Percentiles rank a stretch among this genome's conserved stretches.
These are phyloP conservation scores for Pseudozyma flocculosa DNA, from an alignment of 1,284 basidiomycete species.

Conservation along the genomic window DNA sequence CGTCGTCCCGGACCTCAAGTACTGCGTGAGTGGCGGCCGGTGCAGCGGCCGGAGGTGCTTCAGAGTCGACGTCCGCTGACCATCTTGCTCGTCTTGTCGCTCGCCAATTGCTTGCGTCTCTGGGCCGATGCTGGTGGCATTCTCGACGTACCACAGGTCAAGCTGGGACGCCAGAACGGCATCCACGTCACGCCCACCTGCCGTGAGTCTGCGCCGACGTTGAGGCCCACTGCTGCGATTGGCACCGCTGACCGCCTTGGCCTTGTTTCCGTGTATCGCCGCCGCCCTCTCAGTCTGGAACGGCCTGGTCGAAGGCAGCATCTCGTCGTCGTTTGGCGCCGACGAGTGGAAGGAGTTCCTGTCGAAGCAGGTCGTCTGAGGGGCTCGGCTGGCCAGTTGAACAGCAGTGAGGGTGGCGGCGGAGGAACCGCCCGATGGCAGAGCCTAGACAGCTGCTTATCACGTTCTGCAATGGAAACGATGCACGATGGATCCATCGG, in stretches of 20 bases:
- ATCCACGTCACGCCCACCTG: conserved; percentile 89
- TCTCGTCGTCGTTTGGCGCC: conserved; percentile 80
- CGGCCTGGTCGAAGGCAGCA: conserved; percentile 74
- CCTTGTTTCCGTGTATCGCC: no score
- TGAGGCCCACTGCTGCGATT: conserved; percentile 1
- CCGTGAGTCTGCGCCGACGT: conserved; percentile 11
- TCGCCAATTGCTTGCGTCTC: no score
- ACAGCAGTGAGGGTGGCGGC: no score
- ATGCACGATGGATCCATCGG: no score
- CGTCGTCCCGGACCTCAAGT: conserved; percentile 82
- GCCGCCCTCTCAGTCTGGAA: conserved; percentile 48
- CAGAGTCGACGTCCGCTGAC: no score
- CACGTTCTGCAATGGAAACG: no score
- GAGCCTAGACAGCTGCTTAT: no score
- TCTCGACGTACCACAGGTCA: conserved; percentile 61
- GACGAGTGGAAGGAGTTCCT: conserved; percentile 85
- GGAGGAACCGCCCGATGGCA: no score
- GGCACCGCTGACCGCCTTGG: neutral
- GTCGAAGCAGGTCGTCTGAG: conserved; percentile 64
- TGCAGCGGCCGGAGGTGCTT: no score
- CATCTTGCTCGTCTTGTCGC: no score
- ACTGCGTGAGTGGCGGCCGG: conserved; percentile 61
- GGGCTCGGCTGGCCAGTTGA: conserved; percentile 5
- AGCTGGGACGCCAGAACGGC: conserved; percentile 84
- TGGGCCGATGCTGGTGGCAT: no score